Evolutionary conservation across 148 eudicot genomes (phyloP).

Genomic region (Chenopodium formosanum): DNA sequence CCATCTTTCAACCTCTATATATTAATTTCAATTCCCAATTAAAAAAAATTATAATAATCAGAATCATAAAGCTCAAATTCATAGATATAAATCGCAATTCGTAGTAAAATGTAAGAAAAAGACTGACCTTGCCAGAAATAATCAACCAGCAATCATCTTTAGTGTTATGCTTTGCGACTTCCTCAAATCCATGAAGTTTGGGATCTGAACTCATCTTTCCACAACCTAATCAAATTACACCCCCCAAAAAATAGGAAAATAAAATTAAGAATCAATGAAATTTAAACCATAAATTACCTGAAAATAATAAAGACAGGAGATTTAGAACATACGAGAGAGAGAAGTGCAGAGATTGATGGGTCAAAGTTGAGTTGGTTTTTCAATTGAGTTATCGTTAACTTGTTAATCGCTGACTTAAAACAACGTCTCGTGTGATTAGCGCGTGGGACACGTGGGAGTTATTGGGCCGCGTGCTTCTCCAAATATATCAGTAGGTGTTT

Average conservation of each 20-base stretch:
- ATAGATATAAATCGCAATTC: too few relatives aligned
- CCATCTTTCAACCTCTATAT: too few relatives aligned
- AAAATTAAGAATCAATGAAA: too few relatives aligned
- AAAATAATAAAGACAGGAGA: neutral
- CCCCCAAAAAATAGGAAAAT: too few relatives aligned
- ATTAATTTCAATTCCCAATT: too few relatives aligned
- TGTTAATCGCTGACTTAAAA: neutral
- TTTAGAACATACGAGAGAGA: neutral
- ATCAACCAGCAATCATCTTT: conserved; percentile 62
- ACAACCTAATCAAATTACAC: too few relatives aligned
- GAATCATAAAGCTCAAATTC: neutral
- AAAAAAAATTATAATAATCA: neutral
- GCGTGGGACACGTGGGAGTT: neutral
- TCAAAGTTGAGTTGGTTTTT: neutral
- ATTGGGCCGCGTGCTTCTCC: neutral
- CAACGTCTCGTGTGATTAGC: neutral
- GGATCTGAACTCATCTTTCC: conserved; percentile 39
- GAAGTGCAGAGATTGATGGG: neutral
- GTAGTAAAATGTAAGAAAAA: neutral
- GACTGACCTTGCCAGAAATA: conserved; percentile 48
- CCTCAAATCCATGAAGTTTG: conserved; percentile 40
- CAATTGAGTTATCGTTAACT: neutral
- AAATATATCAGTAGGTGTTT: too few relatives aligned
- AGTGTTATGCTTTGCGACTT: conserved; percentile 48
- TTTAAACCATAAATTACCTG: too few relatives aligned